phyloP scores from a whole-genome alignment of 2,329 filamentous ascomycete species.

The Aurifilum marmelostoma region DNA sequence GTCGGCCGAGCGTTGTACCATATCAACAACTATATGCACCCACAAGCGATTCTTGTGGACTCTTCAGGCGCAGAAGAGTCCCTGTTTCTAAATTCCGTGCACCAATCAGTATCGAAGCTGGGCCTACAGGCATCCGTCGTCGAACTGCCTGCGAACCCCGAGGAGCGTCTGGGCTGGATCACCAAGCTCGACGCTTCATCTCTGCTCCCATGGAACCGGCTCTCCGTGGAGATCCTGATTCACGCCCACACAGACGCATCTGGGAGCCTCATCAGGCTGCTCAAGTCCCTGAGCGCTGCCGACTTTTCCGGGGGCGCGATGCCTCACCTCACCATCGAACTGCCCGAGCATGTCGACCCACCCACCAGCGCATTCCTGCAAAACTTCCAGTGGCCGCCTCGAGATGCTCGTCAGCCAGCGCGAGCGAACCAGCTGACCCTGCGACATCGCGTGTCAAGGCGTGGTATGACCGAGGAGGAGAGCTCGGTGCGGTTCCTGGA shows the following conservation, averaged over 20 bases:
- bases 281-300: constrained; percentile 74
- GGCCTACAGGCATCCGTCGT: constrained; percentile 58
- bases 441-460: constrained; percentile 70
- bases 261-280: constrained; percentile 74
- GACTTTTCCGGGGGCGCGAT: constrained; percentile 72
- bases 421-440: constrained; percentile 65
- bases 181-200: constrained; percentile 65
- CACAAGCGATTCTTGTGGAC: constrained; percentile 77
- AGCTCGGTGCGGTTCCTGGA: constrained; percentile 78
- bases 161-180: constrained; percentile 74
- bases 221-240: constrained; percentile 80
- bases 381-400: constrained; percentile 69
- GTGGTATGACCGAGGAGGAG: constrained; percentile 66
- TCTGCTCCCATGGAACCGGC: constrained; percentile 65
- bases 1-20: constrained; percentile 69
- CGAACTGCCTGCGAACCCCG: constrained; percentile 68
- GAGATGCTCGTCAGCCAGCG: constrained; percentile 41
- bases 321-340: constrained; percentile 82
- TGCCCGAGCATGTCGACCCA: constrained; percentile 72
- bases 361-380: constrained; percentile 66
- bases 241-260: constrained; percentile 73
- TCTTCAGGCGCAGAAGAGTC: constrained; percentile 66
- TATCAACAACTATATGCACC: constrained; percentile 73
- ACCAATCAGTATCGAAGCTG: constrained; percentile 16
- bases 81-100: constrained; percentile 58